These are phyloP conservation scores for Periconia macrospinosa DNA, from an alignment of 2,329 filamentous ascomycete species.

Conservation along the genomic window DNA sequence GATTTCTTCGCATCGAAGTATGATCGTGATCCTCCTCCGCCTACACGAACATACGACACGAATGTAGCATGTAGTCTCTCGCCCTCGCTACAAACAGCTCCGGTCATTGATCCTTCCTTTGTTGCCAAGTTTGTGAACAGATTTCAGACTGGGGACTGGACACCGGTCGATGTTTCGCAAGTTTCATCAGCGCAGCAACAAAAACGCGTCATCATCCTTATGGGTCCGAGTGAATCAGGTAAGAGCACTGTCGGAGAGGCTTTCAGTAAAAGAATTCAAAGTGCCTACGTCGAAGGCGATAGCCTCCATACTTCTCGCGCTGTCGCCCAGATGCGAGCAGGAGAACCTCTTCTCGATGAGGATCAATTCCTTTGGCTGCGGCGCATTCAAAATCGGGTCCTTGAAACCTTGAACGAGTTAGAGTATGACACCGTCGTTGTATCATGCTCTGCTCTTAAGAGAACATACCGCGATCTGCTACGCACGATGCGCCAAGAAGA, in stretches of 20 bases:
- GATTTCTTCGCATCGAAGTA: conserved; percentile 35
- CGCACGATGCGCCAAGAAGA: conserved; percentile 17
- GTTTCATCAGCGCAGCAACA: neutral
- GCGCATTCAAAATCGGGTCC: conserved; percentile 23
- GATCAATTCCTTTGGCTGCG: conserved; percentile 27
- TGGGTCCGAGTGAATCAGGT: conserved; percentile 48
- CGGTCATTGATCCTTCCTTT: conserved; percentile 14
- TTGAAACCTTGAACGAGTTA: conserved; percentile 10
- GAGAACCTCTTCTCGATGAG: conserved; percentile 35
- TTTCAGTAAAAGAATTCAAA: conserved; percentile 28
- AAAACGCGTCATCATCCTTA: conserved; percentile 38
- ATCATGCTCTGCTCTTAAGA: conserved; percentile 46
- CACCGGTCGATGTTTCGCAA: neutral
- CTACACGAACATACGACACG: conserved; percentile 20
- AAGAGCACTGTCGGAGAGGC: conserved; percentile 44
- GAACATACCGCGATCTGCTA: conserved; percentile 38
- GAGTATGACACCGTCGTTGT: conserved; percentile 30
- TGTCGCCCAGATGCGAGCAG: conserved; percentile 36
- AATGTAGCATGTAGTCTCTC: conserved; percentile 15
- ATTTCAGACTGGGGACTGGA: conserved; percentile 22
- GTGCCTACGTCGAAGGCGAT: conserved; percentile 48
- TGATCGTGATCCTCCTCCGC: conserved; percentile 11
- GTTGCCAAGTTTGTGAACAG: conserved; percentile 22
- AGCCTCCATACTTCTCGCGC: conserved; percentile 39
- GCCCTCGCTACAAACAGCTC: conserved; percentile 16